These are phyloP conservation scores for Stephania japonica DNA, from an alignment of 164 flowering plant genomes.

Conservation along the genomic window DNA sequence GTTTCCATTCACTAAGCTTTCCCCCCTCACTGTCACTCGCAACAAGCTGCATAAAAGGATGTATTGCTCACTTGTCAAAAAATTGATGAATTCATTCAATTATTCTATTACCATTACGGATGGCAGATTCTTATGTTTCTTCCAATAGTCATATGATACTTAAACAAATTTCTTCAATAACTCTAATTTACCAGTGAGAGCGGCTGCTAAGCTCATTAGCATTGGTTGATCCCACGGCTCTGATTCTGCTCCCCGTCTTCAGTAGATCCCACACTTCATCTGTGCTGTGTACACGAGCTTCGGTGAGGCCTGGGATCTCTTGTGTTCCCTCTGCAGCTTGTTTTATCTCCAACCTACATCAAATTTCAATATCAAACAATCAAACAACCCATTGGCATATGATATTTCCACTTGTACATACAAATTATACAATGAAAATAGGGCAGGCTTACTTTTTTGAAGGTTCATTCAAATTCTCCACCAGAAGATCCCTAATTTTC, in stretches of 20 bases:
- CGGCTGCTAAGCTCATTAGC: conserved; percentile 92
- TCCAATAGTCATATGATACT: neutral
- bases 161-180: neutral
- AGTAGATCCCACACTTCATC: conserved; percentile 80
- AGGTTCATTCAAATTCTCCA: conserved; percentile 49
- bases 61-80: neutral
- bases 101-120: neutral
- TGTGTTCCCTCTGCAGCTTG: conserved; percentile 79
- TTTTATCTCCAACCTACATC: conserved; percentile 65
- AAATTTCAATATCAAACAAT: conserved; percentile 1
- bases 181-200: conserved; percentile 65
- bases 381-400: neutral
- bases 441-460: conserved; percentile 51
- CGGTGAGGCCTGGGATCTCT: conserved; percentile 79
- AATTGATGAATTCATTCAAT: neutral
- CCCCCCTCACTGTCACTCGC: conserved; percentile 65
- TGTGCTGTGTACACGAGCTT: conserved; percentile 51
- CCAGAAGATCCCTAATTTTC: conserved; percentile 73
- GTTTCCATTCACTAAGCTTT: conserved; percentile 58
- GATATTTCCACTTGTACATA: neutral
- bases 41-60: conserved; percentile 43
- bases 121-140: neutral
- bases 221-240: conserved; percentile 89
- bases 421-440: neutral
- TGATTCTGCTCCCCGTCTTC: conserved; percentile 51